Conservation (phyloP, 805 yeast genomes). For the Komagataella ulmi region DNA sequence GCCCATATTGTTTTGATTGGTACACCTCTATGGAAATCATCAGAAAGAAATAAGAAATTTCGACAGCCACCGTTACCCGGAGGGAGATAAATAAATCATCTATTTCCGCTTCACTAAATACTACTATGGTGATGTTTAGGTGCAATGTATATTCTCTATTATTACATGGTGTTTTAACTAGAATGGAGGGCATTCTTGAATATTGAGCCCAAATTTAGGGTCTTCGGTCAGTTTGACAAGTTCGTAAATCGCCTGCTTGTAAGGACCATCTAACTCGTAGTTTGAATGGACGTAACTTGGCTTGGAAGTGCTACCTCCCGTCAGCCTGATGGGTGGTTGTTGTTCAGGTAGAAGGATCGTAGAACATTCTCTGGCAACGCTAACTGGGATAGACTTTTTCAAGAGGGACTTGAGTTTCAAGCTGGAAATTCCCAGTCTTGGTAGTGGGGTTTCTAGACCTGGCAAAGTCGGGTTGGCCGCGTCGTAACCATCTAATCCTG, state of each 20-base stretch:
- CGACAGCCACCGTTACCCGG: neutral
- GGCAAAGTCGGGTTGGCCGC: conserved; percentile 51
- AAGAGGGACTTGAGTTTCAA: conserved; percentile 51
- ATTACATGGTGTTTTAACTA: conserved; percentile 12
- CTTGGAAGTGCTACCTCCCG: conserved; percentile 63
- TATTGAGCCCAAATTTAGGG: conserved; percentile 51
- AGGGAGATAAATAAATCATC: neutral
- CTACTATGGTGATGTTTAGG: neutral
- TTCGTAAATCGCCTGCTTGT: conserved; percentile 30
- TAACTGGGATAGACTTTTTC: conserved; percentile 36
- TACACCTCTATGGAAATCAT: neutral
- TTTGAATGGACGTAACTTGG: conserved; percentile 87
- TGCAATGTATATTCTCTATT: neutral
- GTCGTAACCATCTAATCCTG: conserved; percentile 56
- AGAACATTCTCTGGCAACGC: conserved; percentile 66
- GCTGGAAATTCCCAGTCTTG: conserved; percentile 59
- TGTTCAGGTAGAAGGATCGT: conserved; percentile 48
- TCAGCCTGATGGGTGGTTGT: conserved; percentile 57
- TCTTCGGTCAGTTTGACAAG: conserved; percentile 52
- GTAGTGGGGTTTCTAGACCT: conserved; percentile 66
- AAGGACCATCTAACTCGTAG: conserved; percentile 39
- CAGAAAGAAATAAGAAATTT: neutral
- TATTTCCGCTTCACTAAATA: no score
- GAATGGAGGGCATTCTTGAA: conserved; percentile 52
- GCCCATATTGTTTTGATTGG: neutral